Base-by-base conservation (phyloP, 208 protist species). In the Trichomonas gallinae region DNA sequence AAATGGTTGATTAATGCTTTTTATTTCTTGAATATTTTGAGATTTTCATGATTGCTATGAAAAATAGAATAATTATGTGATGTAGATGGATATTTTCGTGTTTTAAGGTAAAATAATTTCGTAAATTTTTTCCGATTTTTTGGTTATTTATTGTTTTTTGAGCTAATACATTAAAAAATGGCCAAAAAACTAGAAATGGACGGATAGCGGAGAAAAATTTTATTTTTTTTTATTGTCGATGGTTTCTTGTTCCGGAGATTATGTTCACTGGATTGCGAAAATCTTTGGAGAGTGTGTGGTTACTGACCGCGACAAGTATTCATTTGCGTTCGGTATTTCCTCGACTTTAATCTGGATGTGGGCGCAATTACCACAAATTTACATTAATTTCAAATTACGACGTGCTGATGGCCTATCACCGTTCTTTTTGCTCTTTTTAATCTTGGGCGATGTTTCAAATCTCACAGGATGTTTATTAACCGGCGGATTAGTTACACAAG, bases 291-390 rank as follows among this genome's bases (percentile, higher is more conserved):
- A 89, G 36, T 89, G 83, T 31, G 40, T 89, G 3, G 17, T 46
- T 31, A 89, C 83, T n/a, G 15, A 34, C 2, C 23, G 0, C 9
- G 83, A 89, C 10, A 89, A 89, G 40, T 4, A 31, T 10, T 31
- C n/a, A 0, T 89, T 89, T 48, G 36, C 2, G 6, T 48, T 89
- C 8, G 83, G 83, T 0, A n/a, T 89, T 48, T 10, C 40, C 17
- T 89, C 83, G 13, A 89, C 83, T 34, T 44, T 89, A 46, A 89
- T 89, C n/a, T 89, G 83, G 83, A 89, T 89, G 83, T 89, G 36
- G 23, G 83, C 83, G 9, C 83, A 89, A 48, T 44, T 89, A 44
- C 83, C 83, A 48, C 83, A 89, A 89, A 89, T 89, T 46, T 44
- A 44, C 10, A 46, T 89, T 10, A 46, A 46, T 31, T 89, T 48